Evolutionary conservation across 75 land plant genomes (phyloP), one percentile per base, ranked within the genome.

Genomic region (Picea glauca): DNA sequence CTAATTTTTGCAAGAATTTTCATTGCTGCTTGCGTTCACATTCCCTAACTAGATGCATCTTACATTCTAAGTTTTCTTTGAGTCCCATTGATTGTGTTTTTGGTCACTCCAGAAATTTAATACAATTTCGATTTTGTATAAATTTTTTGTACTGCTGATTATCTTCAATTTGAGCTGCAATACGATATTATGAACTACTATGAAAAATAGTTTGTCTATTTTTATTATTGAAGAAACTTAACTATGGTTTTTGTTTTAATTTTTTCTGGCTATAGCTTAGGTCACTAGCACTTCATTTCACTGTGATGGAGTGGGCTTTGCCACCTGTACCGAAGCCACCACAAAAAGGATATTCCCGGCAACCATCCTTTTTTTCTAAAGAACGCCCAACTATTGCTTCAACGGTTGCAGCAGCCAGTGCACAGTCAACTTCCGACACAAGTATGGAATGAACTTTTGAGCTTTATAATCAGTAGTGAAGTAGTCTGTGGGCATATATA

Each of bases 241-340:
- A 43, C 35, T 43, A 70, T 40, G 12, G 12, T 7, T 50, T 50
- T 9, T 50, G 12, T 50, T 66, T 79, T 70, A 50, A 13, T 80
- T 23, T 66, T 80, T 81, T 72, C 1, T 46, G 58, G 21, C 32
- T 91, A 91, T 87, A 97, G 99, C 90, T 97, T 78, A 90, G 99
- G 79, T 97, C 99, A 68, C 85, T 97, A 79, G 98, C 99, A 43
- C 93, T 97, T 81, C 99, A 98, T 72, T 97, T 97, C 66, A 94
- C 99, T 31, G 98, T 97, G 73, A 78, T 97, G 90, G 99, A 97
- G 81, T 97, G 99, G 99, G 96, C 99, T 8, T 88, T 97, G 77
- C 99, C 99, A 74, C 89, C 96, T 61, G 98, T 88, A 35, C 99
- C 99, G n/a, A 86, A 88, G 75, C 88, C 95, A 76, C 75, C 63